These are phyloP conservation scores for Russula griseocarnosa DNA, from an alignment of 768 basidiomycete genomes.

Conservation along the genomic window DNA sequence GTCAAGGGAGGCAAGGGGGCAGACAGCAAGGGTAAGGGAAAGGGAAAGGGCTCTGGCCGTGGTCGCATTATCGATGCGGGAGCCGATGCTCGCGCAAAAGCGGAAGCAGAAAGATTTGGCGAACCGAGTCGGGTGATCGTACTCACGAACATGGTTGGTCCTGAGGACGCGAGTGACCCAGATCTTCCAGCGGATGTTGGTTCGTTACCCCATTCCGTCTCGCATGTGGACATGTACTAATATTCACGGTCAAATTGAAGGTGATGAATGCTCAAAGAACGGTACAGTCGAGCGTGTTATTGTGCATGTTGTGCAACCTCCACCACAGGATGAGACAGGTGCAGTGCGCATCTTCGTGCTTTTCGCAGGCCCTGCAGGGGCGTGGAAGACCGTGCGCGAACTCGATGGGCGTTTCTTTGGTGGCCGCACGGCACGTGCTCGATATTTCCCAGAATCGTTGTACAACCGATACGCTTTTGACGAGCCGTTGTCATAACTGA, in stretches of 20 bases:
- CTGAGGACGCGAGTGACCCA: conserved; percentile 79
- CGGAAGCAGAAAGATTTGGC: conserved; percentile 79
- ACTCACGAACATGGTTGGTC: conserved; percentile 84
- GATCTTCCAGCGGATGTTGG: conserved; percentile 87
- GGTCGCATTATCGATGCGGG: conserved; percentile 90
- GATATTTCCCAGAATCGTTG: conserved; percentile 67
- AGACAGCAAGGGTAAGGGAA: conserved; percentile 39
- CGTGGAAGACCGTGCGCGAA: conserved; percentile 94
- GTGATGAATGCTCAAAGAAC: conserved; percentile 88
- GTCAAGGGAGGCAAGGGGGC: conserved; percentile 41
- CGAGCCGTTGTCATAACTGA: conserved; percentile 34
- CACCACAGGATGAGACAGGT: conserved; percentile 64
- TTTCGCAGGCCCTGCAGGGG: conserved; percentile 87
- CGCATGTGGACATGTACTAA: conserved; percentile 9
- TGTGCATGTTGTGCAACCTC: conserved; percentile 71
- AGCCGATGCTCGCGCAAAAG: conserved; percentile 71
- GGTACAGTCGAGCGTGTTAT: conserved; percentile 90
- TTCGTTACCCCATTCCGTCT: conserved; percentile 35
- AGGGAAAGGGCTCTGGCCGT: conserved; percentile 59
- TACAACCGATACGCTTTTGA: conserved; percentile 54
- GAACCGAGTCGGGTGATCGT: conserved; percentile 88
- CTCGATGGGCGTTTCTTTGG: conserved; percentile 92
- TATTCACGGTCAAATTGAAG: conserved; percentile 37
- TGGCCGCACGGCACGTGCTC: conserved; percentile 74
- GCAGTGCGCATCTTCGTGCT: conserved; percentile 87